A percentile compares a stretch with the other conserved stretches of the same genome.
Evolutionary conservation across 2,329 filamentous ascomycete species (phyloP).

Genomic region (Didymellaceae sp.): DNA sequence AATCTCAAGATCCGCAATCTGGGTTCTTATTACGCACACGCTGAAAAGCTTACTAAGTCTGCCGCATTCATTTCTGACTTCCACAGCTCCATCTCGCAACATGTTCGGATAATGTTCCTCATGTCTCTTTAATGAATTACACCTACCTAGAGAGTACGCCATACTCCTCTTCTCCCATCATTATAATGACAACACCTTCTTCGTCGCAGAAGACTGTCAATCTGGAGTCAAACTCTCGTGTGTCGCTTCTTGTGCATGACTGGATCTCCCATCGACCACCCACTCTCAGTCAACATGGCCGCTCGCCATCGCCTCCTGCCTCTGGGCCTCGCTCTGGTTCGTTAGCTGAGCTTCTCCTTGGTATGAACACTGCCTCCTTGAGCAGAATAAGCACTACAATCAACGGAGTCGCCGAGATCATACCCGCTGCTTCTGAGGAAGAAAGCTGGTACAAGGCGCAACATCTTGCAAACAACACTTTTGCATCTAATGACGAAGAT

Average conservation of each 20-base stretch:
- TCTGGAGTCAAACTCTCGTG: slow-evolving; percentile 80
- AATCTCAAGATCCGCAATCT: too few species aligned
- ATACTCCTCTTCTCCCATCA: slow-evolving; percentile 69
- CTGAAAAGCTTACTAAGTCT: background rate
- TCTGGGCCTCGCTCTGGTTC: slow-evolving; percentile 63
- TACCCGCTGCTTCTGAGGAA: slow-evolving; percentile 76
- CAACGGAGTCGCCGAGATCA: slow-evolving; percentile 80
- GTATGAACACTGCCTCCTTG: slow-evolving; percentile 87
- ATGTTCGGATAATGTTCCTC: slow-evolving; percentile 79
- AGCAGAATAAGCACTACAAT: slow-evolving; percentile 92
- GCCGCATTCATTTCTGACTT: slow-evolving; percentile 11
- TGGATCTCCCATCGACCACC: slow-evolving; percentile 95
- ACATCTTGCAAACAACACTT: slow-evolving; percentile 93
- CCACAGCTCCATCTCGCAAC: slow-evolving; percentile 91
- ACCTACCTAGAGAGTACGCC: slow-evolving; percentile 84
- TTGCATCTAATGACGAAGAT: slow-evolving; percentile 57
- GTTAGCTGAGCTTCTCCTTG: slow-evolving; percentile 82
- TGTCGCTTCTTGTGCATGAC: slow-evolving; percentile 95
- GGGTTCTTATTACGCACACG: background rate
- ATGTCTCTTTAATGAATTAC: slow-evolving; percentile 98
- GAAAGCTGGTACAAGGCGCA: slow-evolving; percentile 82
- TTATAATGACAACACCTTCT: slow-evolving; percentile 89
- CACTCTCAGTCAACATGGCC: slow-evolving; percentile 62
- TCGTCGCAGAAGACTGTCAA: slow-evolving; percentile 82
- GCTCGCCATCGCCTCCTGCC: slow-evolving; percentile 68